Base-by-base conservation (phyloP, 345 rosid species). In the Tarenaya hassleriana region DNA sequence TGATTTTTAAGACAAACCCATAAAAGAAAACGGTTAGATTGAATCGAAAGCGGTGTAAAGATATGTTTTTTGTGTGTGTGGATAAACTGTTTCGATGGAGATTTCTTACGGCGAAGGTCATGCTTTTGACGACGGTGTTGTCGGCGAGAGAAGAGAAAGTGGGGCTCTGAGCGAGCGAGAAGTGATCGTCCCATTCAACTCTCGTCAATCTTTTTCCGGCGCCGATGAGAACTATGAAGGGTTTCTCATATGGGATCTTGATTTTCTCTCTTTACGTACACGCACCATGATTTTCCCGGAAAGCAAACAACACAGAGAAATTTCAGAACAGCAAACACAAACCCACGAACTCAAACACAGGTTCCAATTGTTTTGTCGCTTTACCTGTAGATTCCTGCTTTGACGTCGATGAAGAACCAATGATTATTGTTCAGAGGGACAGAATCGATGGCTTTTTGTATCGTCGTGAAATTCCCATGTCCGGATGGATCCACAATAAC, bases 181-280 rank as follows among this genome's bases (percentile, higher is more conserved):
- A 17, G 42, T 82, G 82, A 34, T 80, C 92, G 61, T 63, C 82
- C 94, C 87, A 86, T 16, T 82, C 80, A 46, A 91, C 71, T 16
- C 21, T 41, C 15, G 92, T 91, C 3, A 8, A 53, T 50, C 59
- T 80, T 61, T 63, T 80, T 1, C 73, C 83, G 20, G 59, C 69
- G 61, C 95, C 98, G 37, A 67, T 69, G 0, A 91, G 65, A 20
- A 80, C 45, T 16, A 84, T 73, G 73, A 33, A 75, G 7, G 89
- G 92, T 57, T 84, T 91, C 1, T 87, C 78, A 12, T 6, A 18
- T 1, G 92, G 84, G 39, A 91, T 87, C 29, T 14, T 66, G 73
- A 91, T 69, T 72, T 82, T 82, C 77, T 91, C 98, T 51, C 95
- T 90, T 32, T 7, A 21, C 4, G 37, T 7, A 40, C 8, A 48